phyloP scores from a whole-genome alignment of 148 eudicot species.

The Camellia granthamiana region DNA sequence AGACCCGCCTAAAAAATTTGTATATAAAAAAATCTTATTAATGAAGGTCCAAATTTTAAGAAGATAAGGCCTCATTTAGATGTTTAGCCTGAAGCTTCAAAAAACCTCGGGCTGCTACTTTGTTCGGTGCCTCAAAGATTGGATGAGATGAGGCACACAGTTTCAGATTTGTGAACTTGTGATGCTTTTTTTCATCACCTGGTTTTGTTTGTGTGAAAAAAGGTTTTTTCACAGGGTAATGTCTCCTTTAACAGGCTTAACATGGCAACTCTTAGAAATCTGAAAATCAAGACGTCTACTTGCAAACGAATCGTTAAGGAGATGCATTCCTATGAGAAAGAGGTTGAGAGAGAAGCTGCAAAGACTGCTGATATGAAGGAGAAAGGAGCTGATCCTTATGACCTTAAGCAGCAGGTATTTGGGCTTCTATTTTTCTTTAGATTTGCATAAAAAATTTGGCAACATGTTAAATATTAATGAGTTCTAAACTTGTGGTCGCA shows the following conservation, averaged over 20 bases:
- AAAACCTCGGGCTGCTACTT: too few species aligned
- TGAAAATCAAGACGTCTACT: slow-evolving; percentile 90
- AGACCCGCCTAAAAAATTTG: too few species aligned
- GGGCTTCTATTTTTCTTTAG: not conserved
- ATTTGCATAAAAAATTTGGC: not conserved
- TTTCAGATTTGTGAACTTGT: not conserved
- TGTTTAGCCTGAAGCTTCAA: too few species aligned
- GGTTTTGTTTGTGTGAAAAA: not conserved
- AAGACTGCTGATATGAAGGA: slow-evolving; percentile 95
- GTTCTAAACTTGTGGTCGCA: not conserved
- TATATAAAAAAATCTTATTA: too few species aligned
- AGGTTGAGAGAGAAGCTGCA: slow-evolving; percentile 89
- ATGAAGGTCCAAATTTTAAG: too few species aligned
- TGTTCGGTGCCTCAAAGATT: too few species aligned
- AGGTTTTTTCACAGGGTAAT: not conserved
- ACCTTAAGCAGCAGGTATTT: slow-evolving; percentile 87
- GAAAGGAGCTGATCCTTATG: slow-evolving; percentile 89
- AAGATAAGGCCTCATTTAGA: too few species aligned
- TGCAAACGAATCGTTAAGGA: slow-evolving; percentile 89
- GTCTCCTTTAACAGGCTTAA: slow-evolving; percentile 4
- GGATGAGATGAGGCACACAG: too few species aligned
- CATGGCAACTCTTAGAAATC: slow-evolving; percentile 81
- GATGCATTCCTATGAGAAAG: slow-evolving; percentile 83
- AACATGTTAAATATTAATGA: not conserved
- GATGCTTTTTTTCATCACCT: not conserved